Base-by-base conservation (phyloP, 495 filamentous ascomycete species). In the Penicillium macrosclerotiorum region DNA sequence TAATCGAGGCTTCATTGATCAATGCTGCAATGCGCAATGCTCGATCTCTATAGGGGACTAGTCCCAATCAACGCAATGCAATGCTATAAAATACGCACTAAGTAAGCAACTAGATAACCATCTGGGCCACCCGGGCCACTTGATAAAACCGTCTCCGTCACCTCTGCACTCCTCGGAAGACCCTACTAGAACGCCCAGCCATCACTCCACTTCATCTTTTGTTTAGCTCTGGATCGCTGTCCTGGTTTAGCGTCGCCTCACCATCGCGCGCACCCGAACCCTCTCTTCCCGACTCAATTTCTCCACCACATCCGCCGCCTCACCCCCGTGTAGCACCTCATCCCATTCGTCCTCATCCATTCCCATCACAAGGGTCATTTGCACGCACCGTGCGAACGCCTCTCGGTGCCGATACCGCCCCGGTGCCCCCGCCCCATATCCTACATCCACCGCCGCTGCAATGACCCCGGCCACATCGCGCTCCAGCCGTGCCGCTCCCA, bases 261-360 rank as follows among this genome's bases (percentile, higher is more conserved):
- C 75, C 71, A 88, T 82, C 20, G 67, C 78, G 49, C 85, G 69
- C 13, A 79, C 82, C 43, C 83, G 68, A 32, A 65, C 64, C 57
- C 80, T 73, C 69, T 88, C 85, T 27, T 84, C 83, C n/a, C 47
- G 58, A 58, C 76, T 75, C 42, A 89, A 55, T 49, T 71, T 77
- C 30, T 68, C 69, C 24, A 69, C 68, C 6, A 72, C 69, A 27
- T 68, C 68, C 4, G 59, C 65, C 12, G 68, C 72, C 41, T 72
- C 67, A 2, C 62, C 69, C 31, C 66, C 63, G n/a, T 45, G 41
- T 17, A 72, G 22, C 14, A 87, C 61, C 64, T 92, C 92, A 37
- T 90, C 89, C 89, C 91, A 96, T 67, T 98, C 94, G 45, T 98
- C 93, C 13, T 94, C 90, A 63, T 98, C 93, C 90, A 96, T 95